Percentiles rank a stretch among this genome's conserved stretches.
These are phyloP conservation scores for Colletotrichum eremochloae DNA, from an alignment of 2,329 filamentous ascomycete genomes.

Conservation along the genomic window DNA sequence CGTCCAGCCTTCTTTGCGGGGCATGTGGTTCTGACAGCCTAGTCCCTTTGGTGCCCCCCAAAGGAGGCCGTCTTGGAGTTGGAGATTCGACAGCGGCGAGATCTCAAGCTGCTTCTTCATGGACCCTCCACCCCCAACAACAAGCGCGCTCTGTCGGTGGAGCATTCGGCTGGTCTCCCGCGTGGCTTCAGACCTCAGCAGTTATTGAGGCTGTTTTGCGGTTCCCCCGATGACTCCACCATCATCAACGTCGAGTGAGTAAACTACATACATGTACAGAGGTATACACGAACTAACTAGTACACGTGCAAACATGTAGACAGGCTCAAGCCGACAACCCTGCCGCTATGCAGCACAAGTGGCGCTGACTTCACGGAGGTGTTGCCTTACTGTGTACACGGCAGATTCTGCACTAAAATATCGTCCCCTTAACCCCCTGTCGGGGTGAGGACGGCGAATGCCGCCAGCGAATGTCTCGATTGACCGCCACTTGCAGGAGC, in stretches of 20 bases:
- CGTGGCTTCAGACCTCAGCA: conserved; percentile 38
- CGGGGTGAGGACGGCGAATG: conserved; percentile 5
- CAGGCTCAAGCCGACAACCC: conserved; percentile 18
- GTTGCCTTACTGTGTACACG: conserved; percentile 10
- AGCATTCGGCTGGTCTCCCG: conserved; percentile 33
- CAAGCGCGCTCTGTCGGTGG: conserved; percentile 35
- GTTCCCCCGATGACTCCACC: conserved; percentile 39
- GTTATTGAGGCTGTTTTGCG: conserved; percentile 40
- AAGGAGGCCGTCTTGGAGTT: conserved; percentile 36
- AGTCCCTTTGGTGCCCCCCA: conserved; percentile 31
- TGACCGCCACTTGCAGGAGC: conserved; percentile 38
- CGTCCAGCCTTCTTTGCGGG: conserved; percentile 42
- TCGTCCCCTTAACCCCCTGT: neutral
- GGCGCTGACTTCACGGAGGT: conserved; percentile 8
- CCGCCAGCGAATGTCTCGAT: conserved; percentile 4
- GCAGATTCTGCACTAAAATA: conserved; percentile 7
- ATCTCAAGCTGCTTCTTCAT: conserved; percentile 37
- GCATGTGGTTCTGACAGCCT: conserved; percentile 39
- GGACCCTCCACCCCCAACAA: conserved; percentile 39
- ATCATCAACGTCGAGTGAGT: conserved; percentile 12
- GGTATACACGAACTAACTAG: no score
- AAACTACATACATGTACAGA: neutral
- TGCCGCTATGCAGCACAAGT: neutral
- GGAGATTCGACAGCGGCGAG: conserved; percentile 38
- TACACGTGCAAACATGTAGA: conserved; percentile 17